Base-by-base conservation (phyloP, 495 filamentous ascomycete species). In the Penicillium pulvis region DNA sequence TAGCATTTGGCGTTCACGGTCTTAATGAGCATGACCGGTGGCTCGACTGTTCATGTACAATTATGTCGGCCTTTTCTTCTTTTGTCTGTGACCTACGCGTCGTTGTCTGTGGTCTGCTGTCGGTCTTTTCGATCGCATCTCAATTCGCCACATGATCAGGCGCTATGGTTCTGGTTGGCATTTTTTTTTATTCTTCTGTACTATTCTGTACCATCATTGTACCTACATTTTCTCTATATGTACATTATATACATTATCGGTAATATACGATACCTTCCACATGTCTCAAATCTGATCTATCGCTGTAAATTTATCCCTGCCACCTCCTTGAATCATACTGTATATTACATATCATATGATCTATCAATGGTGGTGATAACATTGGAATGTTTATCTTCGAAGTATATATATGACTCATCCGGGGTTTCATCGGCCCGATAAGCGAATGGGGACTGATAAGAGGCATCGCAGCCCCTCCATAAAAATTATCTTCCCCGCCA, bases 371-470 rank as follows among this genome's bases (percentile, higher is more conserved):
- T 47, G 44, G 5, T 26, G 16, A 24, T 47, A 28, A 23, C 23
- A 12, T 4, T 30, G 26, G n/a, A 12, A 47, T 47, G 44, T 47
- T 49, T 49, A 49, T 49, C 46, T 49, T 31, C 11, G 30, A 51
- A n/a, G 30, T 59, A 36, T 14, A 28, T 12, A 42, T 50, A 62
- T 70, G 67, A 70, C 57, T 67, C 67, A 67, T 67, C 67, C 66
- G 63, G 63, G 61, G 64, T 61, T 67, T 61, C 59, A 66, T 49
- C 66, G 66, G 66, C 58, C 66, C 61, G 67, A 70, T 63, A 67
- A 67, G 67, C 65, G 67, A 69, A 64, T 58, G 63, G 52, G 57
- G 53, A 63, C 67, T 69, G 67, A 70, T 70, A 70, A 70, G 51
- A 41, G n/a, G 61, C 60, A 67, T 69, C 56, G 56, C 50, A 60